Evolutionary conservation across 192 early-diverging fungal species (phyloP).

Genomic region (Ramicandelaber brevisporus): DNA sequence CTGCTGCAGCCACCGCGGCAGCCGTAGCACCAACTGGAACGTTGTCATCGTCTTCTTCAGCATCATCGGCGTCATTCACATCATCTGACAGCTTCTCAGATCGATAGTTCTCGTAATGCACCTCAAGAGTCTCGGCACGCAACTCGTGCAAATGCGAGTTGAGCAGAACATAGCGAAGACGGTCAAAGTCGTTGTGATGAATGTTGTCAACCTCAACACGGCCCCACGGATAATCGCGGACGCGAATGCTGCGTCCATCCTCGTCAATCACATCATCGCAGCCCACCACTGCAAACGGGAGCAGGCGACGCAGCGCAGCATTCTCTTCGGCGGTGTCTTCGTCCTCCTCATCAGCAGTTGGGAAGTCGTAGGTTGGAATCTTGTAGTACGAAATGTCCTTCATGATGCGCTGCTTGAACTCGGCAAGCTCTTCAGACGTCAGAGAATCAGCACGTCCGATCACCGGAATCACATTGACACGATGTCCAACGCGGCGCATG

Average conservation of each 20-base stretch:
- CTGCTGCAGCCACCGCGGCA: too few relatives aligned
- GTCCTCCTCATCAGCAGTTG: conserved; percentile 87
- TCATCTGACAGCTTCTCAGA: conserved; percentile 52
- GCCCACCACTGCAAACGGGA: conserved; percentile 92
- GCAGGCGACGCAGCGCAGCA: conserved; percentile 62
- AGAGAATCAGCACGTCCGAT: conserved; percentile 84
- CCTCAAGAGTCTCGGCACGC: conserved; percentile 87
- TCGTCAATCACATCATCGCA: conserved; percentile 70
- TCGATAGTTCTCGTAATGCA: conserved; percentile 90
- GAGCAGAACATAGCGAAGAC: conserved; percentile 71
- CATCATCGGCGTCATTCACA: conserved; percentile 1
- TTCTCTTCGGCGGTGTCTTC: conserved; percentile 98
- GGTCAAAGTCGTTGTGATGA: conserved; percentile 90
- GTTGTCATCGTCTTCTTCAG: too few relatives aligned
- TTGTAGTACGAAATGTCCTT: conserved; percentile 86
- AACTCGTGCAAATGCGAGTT: conserved; percentile 95
- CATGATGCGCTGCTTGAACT: conserved; percentile 90
- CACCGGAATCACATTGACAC: conserved; percentile 92
- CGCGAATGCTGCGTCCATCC: conserved; percentile 73
- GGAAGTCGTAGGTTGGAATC: conserved; percentile 97
- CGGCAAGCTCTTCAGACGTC: conserved; percentile 53
- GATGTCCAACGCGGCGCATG: conserved; percentile 69
- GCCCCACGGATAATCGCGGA: conserved; percentile 89
- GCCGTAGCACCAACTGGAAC: too few relatives aligned
- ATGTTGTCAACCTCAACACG: conserved; percentile 90